Conservation (phyloP, 345 rosid genomes). For the Dipteronia sinensis region DNA sequence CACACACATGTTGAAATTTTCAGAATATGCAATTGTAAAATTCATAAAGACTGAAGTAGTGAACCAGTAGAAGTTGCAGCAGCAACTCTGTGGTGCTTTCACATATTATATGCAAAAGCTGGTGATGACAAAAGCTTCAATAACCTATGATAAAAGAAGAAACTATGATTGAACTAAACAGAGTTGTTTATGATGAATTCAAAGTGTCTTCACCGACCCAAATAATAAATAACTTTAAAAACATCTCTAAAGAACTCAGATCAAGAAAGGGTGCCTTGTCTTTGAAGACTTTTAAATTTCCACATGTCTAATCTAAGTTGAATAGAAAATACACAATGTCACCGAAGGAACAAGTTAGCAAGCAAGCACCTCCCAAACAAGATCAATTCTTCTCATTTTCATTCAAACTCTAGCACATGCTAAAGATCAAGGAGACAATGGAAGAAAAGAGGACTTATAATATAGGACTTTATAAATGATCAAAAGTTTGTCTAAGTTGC, state of each 20-base stretch:
- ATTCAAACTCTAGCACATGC: background rate
- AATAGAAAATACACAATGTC: background rate
- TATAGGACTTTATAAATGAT: slow-evolving; percentile 18
- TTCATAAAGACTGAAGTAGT: no score
- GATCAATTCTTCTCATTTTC: background rate
- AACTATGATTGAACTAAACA: background rate
- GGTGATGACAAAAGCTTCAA: background rate
- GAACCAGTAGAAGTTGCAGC: no score
- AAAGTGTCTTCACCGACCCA: no score
- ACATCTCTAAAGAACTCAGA: no score
- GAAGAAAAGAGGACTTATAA: background rate
- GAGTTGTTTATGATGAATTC: background rate
- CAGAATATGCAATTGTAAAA: background rate
- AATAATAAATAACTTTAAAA: background rate
- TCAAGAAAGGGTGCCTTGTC: no score
- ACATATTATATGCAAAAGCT: background rate
- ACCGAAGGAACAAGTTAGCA: background rate
- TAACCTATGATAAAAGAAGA: background rate
- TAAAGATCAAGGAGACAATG: background rate
- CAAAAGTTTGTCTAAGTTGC: slow-evolving; percentile 12
- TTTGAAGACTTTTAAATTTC: no score
- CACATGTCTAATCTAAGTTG: background rate
- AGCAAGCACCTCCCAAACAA: no score
- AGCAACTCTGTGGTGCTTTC: background rate
- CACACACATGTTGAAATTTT: background rate